Evolutionary conservation across 2,329 filamentous ascomycete species (phyloP).

Genomic region (Sclerotinia subarctica): DNA sequence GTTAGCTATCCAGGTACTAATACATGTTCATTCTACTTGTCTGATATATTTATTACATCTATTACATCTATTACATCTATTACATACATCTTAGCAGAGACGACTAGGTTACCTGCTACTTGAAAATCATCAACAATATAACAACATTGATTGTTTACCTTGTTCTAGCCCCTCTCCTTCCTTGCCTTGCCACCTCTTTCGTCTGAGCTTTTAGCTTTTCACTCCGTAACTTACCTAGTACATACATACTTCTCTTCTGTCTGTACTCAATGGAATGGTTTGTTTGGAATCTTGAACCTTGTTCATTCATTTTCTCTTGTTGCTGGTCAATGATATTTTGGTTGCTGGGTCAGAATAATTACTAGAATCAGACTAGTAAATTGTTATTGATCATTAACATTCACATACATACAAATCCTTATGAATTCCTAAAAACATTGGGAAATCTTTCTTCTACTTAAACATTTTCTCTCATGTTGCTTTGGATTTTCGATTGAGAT

Average conservation of each 20-base stretch:
- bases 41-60: too few relatives aligned
- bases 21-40: too few relatives aligned
- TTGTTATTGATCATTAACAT: slow-evolving; percentile 13
- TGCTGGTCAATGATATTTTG: slow-evolving; percentile 1
- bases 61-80: too few relatives aligned
- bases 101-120: too few relatives aligned
- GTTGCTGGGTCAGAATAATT: slow-evolving; percentile 20
- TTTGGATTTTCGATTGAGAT: background rate
- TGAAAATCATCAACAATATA: too few relatives aligned
- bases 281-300: background rate
- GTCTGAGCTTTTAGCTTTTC: background rate
- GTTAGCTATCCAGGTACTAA: too few relatives aligned
- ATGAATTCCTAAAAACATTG: background rate
- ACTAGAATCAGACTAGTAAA: slow-evolving; percentile 20
- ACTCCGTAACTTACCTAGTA: too few relatives aligned
- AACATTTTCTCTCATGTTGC: background rate
- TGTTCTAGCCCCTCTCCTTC: too few relatives aligned
- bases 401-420: slow-evolving; percentile 17
- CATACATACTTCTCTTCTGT: too few relatives aligned
- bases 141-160: too few relatives aligned
- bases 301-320: background rate
- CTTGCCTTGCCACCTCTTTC: too few relatives aligned
- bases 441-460: slow-evolving; percentile 8
- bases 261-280: background rate
- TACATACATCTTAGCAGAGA: too few relatives aligned